Percentiles rank a stretch among this genome's conserved stretches.
Evolutionary conservation across 306 rosid genomes (phyloP).

Genomic region (Oemleria cerasiformis): DNA sequence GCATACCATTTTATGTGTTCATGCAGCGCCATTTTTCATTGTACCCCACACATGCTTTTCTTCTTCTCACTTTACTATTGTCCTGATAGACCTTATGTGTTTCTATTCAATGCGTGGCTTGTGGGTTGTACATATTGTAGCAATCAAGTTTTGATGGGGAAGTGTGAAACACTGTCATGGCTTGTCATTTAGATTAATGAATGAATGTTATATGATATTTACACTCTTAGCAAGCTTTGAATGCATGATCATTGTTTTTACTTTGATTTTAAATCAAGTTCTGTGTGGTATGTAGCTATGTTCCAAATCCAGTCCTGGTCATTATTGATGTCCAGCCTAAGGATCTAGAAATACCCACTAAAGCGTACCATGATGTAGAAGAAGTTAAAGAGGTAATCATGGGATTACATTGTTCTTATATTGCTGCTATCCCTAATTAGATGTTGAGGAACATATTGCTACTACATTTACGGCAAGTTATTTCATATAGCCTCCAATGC

Average conservation of each 20-base stretch:
- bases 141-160: too few relatives aligned
- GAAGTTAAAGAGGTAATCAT: slow-evolving; percentile 75
- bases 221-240: background rate
- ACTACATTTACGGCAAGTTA: background rate
- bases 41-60: background rate
- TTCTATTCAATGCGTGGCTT: background rate
- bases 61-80: background rate
- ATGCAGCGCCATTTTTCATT: background rate
- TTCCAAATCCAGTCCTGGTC: slow-evolving; percentile 81
- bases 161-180: background rate
- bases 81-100: background rate
- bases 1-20: background rate
- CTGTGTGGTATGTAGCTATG: slow-evolving; percentile 47
- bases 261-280: background rate
- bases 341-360: slow-evolving; percentile 94
- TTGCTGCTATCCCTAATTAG: background rate
- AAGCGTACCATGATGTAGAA: slow-evolving; percentile 87
- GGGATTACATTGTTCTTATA: background rate
- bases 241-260: background rate
- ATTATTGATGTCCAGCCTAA: slow-evolving; percentile 89
- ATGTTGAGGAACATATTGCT: background rate
- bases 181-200: background rate
- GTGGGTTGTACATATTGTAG: too few relatives aligned
- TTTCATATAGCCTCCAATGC: background rate
- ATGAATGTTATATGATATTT: background rate